Base-by-base conservation (phyloP, 1,284 basidiomycete genomes). In the Hypsizygus ulmarius region DNA sequence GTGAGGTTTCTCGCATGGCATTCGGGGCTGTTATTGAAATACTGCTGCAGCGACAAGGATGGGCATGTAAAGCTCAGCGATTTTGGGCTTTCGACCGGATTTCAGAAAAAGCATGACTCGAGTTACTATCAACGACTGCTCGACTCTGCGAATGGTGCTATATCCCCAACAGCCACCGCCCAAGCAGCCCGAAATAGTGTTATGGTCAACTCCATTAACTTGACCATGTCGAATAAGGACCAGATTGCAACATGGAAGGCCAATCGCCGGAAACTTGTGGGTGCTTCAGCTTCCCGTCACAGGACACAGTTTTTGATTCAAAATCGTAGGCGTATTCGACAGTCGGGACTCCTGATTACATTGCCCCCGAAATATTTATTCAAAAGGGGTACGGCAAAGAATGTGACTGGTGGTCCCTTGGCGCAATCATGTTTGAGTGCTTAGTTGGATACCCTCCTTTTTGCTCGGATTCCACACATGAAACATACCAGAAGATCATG, bases 271-370 rank as follows among this genome's bases (percentile, higher is more conserved):
- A 99, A 98, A 70, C 76, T 99, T 46, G 90, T 90, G 59, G 52
- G 82, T 67, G 4, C 33, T 18, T 3, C 19, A 42, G 32, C 29
- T 35, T 36, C 14, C 10, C 35, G 29, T 37, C 8, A 34, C 21
- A 21, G 7, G 11, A 35, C 35, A 41, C 12, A 35, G 28, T 40
- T 5, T 36, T 35, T 38, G 38, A n/a, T 43, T 19, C 21, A 30
- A 25, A 10, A 21, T 33, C 50, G 39, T n/a, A 92, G 90, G 97
- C 97, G 4, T 99, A 97, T 69, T 97, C 95, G 1, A 99, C 97
- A n/a, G 97, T 99, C 52, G 96, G 97, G 35, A 99, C 96, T 16
- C 97, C 97, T 0, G 96, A 99, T 69, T 99, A 99, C 68, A 99
- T 99, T 59, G 95, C 97, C 1, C 96, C 96, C 0, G 97, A 99